Evolutionary conservation across 495 filamentous ascomycete genomes (phyloP).

Genomic region (Hypoxylon lenormandii): DNA sequence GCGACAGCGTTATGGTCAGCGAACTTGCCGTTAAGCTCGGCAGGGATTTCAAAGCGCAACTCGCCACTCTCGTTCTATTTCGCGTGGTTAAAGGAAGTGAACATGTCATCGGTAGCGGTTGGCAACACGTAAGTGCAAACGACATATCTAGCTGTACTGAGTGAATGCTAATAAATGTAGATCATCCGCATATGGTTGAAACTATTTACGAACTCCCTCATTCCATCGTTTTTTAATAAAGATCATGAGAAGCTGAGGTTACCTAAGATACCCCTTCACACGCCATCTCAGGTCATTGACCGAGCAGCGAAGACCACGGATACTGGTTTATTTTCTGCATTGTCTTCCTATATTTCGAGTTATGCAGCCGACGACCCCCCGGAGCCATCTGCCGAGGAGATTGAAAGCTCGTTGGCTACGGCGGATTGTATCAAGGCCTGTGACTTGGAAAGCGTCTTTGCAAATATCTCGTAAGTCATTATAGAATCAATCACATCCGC

Average conservation of each 20-base stretch:
- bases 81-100: slow-evolving; percentile 87
- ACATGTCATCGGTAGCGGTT: slow-evolving; percentile 77
- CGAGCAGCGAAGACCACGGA: slow-evolving; percentile 80
- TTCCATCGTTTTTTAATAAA: slow-evolving; percentile 83
- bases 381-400: slow-evolving; percentile 95
- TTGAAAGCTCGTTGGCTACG: slow-evolving; percentile 93
- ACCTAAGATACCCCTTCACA: slow-evolving; percentile 86
- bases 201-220: slow-evolving; percentile 93
- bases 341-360: slow-evolving; percentile 96
- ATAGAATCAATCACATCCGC: neutral
- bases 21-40: slow-evolving; percentile 97
- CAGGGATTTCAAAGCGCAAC: slow-evolving; percentile 88
- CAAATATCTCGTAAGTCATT: slow-evolving; percentile 79
- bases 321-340: slow-evolving; percentile 86
- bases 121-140: slow-evolving; percentile 77
- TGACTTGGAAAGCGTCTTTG: slow-evolving; percentile 82
- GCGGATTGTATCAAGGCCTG: slow-evolving; percentile 95
- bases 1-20: slow-evolving; percentile 97
- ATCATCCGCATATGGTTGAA: slow-evolving; percentile 92
- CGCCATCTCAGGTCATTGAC: slow-evolving; percentile 92
- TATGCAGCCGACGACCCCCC: slow-evolving; percentile 98
- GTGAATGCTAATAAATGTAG: slow-evolving; percentile 58
- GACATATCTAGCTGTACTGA: neutral
- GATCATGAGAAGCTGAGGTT: slow-evolving; percentile 77
- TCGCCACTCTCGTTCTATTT: slow-evolving; percentile 94